Conservation (phyloP, 179 eudicot species). For the Heliamphora pulchella region DNA sequence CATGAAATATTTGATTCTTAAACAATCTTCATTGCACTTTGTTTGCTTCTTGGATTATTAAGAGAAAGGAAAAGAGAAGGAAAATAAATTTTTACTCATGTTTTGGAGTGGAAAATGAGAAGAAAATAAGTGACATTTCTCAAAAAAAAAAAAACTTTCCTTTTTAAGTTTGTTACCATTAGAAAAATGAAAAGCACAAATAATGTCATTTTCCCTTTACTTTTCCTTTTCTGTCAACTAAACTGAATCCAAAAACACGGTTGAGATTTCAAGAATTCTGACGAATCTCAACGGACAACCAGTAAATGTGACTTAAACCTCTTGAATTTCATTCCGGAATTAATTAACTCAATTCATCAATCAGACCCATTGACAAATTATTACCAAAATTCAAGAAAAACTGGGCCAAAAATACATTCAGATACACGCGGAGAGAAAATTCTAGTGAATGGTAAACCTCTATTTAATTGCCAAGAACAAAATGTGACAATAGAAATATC, state of each 20-base stretch:
- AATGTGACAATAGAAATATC: neutral
- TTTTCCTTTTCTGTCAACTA: neutral
- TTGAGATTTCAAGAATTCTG: neutral
- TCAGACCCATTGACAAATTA: neutral
- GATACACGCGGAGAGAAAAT: neutral
- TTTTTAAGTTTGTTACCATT: neutral
- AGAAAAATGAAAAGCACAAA: neutral
- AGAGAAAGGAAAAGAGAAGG: neutral
- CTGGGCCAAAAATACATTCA: neutral
- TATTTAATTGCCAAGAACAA: neutral
- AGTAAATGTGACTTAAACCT: neutral
- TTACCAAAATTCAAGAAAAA: neutral
- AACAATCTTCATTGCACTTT: neutral
- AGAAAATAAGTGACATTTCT: neutral
- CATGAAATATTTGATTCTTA: neutral
- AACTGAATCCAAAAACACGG: too few relatives aligned
- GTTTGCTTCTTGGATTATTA: neutral
- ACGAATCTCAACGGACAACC: neutral
- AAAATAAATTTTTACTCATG: neutral
- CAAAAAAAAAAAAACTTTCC: neutral
- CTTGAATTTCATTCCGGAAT: neutral
- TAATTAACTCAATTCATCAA: neutral
- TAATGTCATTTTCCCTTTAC: neutral
- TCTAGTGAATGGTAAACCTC: neutral
- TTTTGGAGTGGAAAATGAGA: neutral